phyloP scores from a whole-genome alignment of 2,329 filamentous ascomycete genomes.

The Ophiostoma sp. region DNA sequence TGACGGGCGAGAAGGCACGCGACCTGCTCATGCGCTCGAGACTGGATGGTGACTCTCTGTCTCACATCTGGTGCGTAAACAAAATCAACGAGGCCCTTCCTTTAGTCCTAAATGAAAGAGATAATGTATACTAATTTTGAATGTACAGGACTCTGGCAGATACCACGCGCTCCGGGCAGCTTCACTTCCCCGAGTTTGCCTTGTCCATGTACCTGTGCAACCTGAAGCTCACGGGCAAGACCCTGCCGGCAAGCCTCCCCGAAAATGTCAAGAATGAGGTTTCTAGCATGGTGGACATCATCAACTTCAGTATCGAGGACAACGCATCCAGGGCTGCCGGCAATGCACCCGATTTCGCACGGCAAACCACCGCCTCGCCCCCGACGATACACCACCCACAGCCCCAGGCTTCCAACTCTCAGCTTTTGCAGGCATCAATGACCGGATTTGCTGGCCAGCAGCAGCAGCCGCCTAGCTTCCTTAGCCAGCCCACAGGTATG shows the following conservation, averaged over 20 bases:
- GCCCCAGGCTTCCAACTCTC: conserved; percentile 64
- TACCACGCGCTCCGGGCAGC: conserved; percentile 90
- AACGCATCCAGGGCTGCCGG: conserved; percentile 41
- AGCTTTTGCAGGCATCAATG: conserved; percentile 60
- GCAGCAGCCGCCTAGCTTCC: conserved; percentile 51
- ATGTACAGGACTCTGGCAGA: conserved; percentile 73
- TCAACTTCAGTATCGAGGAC: conserved; percentile 86
- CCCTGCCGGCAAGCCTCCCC: conserved; percentile 67
- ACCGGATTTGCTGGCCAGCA: conserved; percentile 60
- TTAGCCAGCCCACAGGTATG: conserved; percentile 52
- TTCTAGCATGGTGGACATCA: conserved; percentile 99
- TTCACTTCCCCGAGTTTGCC: conserved; percentile 96
- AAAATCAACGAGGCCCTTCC: neutral
- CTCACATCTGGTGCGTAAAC: conserved; percentile 74
- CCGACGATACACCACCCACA: conserved; percentile 64
- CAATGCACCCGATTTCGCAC: conserved; percentile 61
- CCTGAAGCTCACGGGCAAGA: conserved; percentile 79
- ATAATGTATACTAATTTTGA: conserved; percentile 7
- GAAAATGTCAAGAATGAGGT: conserved; percentile 93
- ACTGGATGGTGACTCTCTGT: conserved; percentile 78
- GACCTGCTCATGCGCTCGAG: conserved; percentile 85
- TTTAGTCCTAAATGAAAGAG: neutral
- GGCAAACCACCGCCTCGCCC: conserved; percentile 45
- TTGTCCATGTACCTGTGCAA: conserved; percentile 99
- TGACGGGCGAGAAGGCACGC: conserved; percentile 88